phyloP scores from a whole-genome alignment of 768 basidiomycete species.

The Rhodotorula diobovata region DNA sequence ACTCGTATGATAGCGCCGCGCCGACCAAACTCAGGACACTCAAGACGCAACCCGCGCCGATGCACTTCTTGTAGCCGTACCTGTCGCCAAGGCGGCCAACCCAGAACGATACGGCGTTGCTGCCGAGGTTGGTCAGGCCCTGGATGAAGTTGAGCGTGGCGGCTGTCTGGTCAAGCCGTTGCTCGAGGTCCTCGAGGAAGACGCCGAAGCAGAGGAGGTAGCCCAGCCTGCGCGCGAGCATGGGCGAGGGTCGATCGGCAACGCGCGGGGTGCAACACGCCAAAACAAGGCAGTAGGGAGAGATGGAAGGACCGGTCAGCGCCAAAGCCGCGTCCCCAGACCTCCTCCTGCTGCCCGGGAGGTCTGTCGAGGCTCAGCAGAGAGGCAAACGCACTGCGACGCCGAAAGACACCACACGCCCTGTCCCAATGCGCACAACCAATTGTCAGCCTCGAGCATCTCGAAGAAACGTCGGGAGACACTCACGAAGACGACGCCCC shows the following conservation, averaged over 20 bases:
- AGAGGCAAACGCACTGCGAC: not conserved
- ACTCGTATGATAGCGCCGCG: not conserved
- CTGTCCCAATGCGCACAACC: not conserved
- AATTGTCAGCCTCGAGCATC: not conserved
- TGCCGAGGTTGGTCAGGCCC: conserved; percentile 1
- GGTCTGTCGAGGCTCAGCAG: no score
- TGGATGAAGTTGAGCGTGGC: conserved; percentile 9
- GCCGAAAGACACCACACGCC: not conserved
- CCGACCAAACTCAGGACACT: conserved; percentile 1
- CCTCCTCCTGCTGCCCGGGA: no score
- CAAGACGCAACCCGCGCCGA: not conserved
- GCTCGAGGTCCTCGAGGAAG: not conserved
- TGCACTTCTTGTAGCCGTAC: conserved; percentile 14
- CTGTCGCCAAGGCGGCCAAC: conserved; percentile 7
- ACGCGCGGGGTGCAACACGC: no score
- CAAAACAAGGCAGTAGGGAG: no score
- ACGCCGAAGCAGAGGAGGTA: conserved; percentile 13
- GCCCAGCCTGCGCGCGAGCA: not conserved
- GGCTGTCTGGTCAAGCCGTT: not conserved
- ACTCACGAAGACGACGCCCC: conserved; percentile 23
- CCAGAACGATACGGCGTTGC: conserved; percentile 3
- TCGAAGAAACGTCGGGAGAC: not conserved
- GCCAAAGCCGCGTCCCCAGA: no score
- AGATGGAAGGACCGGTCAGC: no score
- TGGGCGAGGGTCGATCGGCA: not conserved